phyloP scores from a whole-genome alignment of 495 filamentous ascomycete species.

The Annulohypoxylon maeteangense region DNA sequence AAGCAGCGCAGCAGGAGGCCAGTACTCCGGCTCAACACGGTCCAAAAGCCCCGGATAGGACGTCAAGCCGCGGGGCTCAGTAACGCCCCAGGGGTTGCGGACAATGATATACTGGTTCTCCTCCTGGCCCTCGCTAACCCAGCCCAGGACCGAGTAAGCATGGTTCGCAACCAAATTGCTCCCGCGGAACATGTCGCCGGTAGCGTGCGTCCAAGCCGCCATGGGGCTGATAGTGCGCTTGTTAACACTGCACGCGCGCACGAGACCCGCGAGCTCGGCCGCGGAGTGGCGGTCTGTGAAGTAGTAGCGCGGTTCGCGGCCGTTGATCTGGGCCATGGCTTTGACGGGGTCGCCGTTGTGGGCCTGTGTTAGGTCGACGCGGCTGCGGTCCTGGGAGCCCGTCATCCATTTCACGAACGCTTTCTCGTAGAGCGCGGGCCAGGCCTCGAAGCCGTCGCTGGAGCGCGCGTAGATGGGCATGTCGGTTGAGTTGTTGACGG shows the following conservation, averaged over 20 bases:
- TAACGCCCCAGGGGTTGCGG: slow-evolving; percentile 53
- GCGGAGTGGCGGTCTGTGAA: slow-evolving; percentile 39
- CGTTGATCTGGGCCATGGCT: slow-evolving; percentile 53
- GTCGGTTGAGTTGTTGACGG: slow-evolving; percentile 51
- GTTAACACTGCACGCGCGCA: slow-evolving; percentile 50
- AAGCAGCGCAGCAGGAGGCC: slow-evolving; percentile 46
- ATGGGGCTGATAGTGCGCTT: slow-evolving; percentile 49
- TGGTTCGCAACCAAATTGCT: slow-evolving; percentile 52
- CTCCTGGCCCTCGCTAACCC: slow-evolving; percentile 49
- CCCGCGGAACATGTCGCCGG: slow-evolving; percentile 46
- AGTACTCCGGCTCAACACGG: slow-evolving; percentile 49
- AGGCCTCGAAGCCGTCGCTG: slow-evolving; percentile 47
- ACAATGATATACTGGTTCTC: slow-evolving; percentile 52
- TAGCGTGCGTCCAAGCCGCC: slow-evolving; percentile 48
- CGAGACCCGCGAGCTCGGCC: slow-evolving; percentile 45
- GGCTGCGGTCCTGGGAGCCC: slow-evolving; percentile 21
- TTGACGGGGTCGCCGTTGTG: slow-evolving; percentile 52
- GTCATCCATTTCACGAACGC: slow-evolving; percentile 54
- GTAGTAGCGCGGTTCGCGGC: slow-evolving; percentile 47
- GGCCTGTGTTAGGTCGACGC: slow-evolving; percentile 48
- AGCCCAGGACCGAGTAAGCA: slow-evolving; percentile 53
- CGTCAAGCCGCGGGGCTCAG: slow-evolving; percentile 47
- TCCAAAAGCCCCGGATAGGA: slow-evolving; percentile 46
- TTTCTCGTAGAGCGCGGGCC: slow-evolving; percentile 56
- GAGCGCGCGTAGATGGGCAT: slow-evolving; percentile 52